phyloP scores from a whole-genome alignment of 768 basidiomycete genomes.

The Dentipellis fragilis region DNA sequence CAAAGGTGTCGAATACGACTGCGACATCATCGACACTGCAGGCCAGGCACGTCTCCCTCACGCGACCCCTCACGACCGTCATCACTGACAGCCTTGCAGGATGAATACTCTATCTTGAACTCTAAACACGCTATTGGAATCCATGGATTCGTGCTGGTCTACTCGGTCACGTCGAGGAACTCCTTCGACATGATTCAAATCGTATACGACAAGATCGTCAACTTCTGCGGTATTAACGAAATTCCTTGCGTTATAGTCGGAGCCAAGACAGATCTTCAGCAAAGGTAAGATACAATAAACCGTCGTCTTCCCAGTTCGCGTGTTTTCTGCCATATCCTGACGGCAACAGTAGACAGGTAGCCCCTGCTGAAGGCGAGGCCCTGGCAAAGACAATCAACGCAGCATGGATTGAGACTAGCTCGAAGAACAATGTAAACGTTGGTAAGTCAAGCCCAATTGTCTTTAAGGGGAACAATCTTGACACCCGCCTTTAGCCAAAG shows the following conservation, averaged over 20 bases:
- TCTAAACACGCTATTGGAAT: slow-evolving; percentile 93
- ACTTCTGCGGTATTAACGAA: slow-evolving; percentile 73
- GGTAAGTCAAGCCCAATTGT: slow-evolving; percentile 38
- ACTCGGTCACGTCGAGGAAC: slow-evolving; percentile 80
- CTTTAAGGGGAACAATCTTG: neutral
- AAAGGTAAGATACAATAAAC: slow-evolving; percentile 40
- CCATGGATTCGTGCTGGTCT: slow-evolving; percentile 95
- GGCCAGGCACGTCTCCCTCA: slow-evolving; percentile 61
- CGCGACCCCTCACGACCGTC: slow-evolving; percentile 6
- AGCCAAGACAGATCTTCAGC: slow-evolving; percentile 77
- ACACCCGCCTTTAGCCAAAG: slow-evolving; percentile 42
- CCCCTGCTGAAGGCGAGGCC: slow-evolving; percentile 59
- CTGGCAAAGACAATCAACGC: slow-evolving; percentile 65
- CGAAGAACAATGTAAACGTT: slow-evolving; percentile 79
- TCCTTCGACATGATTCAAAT: slow-evolving; percentile 94
- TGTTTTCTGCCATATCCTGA: neutral
- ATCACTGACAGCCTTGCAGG: slow-evolving; percentile 33
- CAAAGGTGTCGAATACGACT: slow-evolving; percentile 87
- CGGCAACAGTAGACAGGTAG: slow-evolving; percentile 55
- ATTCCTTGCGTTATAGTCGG: slow-evolving; percentile 94
- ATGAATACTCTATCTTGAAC: slow-evolving; percentile 92
- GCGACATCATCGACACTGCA: slow-evolving; percentile 96
- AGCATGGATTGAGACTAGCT: slow-evolving; percentile 83
- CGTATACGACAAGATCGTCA: slow-evolving; percentile 87
- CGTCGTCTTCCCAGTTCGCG: neutral